Conservation (phyloP, 192 early-diverging fungal species). For the Gigaspora rosea region DNA sequence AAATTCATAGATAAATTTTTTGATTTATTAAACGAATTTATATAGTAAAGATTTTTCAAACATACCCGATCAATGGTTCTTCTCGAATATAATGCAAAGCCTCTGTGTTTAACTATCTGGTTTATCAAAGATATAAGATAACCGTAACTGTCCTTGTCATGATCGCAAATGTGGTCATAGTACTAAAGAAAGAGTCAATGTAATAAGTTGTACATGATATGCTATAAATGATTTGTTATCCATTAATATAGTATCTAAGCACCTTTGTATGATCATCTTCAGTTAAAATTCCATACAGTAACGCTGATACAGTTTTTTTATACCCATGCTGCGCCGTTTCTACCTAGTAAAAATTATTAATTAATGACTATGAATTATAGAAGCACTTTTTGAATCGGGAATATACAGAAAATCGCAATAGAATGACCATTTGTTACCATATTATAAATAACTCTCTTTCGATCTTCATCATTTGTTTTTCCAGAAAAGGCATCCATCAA, state of each 20-base stretch:
- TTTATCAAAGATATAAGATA: background rate
- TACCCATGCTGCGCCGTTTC: background rate
- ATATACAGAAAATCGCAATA: too few relatives aligned
- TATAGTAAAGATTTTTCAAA: background rate
- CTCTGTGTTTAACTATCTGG: background rate
- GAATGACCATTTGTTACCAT: too few relatives aligned
- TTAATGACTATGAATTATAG: too few relatives aligned
- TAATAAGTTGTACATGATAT: background rate
- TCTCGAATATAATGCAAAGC: background rate
- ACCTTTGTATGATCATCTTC: background rate
- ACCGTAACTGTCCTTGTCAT: background rate
- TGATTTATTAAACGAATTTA: background rate
- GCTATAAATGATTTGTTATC: background rate
- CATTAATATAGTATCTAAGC: background rate
- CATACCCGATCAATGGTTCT: conserved; percentile 1
- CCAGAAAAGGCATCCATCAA: too few relatives aligned
- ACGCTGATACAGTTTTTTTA: background rate
- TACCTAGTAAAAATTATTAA: background rate
- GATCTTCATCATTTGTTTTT: too few relatives aligned
- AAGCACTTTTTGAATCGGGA: too few relatives aligned
- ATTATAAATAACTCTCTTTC: too few relatives aligned
- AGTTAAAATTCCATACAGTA: conserved; percentile 2
- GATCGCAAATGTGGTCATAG: conserved; percentile 2
- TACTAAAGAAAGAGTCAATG: background rate
- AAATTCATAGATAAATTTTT: background rate